Percentiles rank a stretch among this genome's conserved stretches.
phyloP scores from a whole-genome alignment of 1,139 yeast species.

The Arxiozyma heterogenica region DNA sequence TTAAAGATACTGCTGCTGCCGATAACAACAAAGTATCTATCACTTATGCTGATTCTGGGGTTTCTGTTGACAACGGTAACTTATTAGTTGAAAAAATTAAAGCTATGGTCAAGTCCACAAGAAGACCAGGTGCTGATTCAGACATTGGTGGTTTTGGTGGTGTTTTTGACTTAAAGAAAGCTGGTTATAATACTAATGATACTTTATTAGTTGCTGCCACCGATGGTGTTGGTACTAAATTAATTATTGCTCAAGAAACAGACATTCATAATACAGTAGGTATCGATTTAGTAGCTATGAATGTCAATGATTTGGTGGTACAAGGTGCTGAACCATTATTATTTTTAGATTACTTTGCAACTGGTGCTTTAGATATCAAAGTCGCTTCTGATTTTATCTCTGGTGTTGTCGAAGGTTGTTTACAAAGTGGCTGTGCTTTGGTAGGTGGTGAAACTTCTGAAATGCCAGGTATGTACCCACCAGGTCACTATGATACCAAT shows the following conservation, averaged over 20 bases:
- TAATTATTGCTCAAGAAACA: conserved; percentile 86
- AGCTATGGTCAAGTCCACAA: conserved; percentile 85
- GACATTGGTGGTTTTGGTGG: conserved; percentile 99
- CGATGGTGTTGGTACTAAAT: conserved; percentile 98
- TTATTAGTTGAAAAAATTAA: conserved; percentile 82
- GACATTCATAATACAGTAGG: conserved; percentile 92
- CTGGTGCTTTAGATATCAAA: conserved; percentile 77
- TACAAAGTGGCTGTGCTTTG: conserved; percentile 89
- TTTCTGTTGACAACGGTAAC: conserved; percentile 93
- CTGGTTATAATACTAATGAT: conserved; percentile 66
- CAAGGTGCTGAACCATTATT: conserved; percentile 98
- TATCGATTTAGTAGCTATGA: conserved; percentile 97
- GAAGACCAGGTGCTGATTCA: conserved; percentile 93
- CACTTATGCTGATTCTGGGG: conserved; percentile 93
- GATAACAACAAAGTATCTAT: conserved; percentile 32
- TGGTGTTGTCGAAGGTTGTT: conserved; percentile 97
- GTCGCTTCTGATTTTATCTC: conserved; percentile 82
- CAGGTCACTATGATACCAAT: conserved; percentile 93
- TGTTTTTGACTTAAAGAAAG: conserved; percentile 76
- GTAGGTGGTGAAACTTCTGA: conserved; percentile 99
- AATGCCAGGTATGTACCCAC: conserved; percentile 98
- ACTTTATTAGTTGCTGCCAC: conserved; percentile 93
- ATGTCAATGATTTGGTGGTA: conserved; percentile 91
- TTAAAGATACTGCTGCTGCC: conserved; percentile 42
- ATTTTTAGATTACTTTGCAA: conserved; percentile 93